Percentiles rank a stretch among this genome's conserved stretches.
Conservation (phyloP, 371 early-diverging fungal species). For the Zopfochytrium polystomum region DNA sequence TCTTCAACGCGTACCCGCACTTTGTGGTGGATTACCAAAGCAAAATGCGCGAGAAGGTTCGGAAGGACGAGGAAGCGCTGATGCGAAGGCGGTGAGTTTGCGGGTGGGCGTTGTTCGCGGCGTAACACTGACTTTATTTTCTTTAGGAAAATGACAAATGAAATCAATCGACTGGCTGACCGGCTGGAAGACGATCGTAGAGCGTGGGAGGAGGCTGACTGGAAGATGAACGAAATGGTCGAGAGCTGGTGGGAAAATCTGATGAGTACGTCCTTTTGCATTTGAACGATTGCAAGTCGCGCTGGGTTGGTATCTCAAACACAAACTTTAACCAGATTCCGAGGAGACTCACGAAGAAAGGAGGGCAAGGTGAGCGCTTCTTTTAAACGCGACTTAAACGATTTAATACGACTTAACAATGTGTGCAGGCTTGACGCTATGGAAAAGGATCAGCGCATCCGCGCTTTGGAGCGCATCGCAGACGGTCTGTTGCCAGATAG, state of each 20-base stretch:
- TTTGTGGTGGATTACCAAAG: slow-evolving; percentile 52
- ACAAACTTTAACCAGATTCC: slow-evolving; percentile 15
- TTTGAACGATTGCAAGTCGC: neutral
- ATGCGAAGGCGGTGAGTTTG: slow-evolving; percentile 28
- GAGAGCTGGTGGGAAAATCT: slow-evolving; percentile 55
- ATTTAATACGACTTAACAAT: neutral
- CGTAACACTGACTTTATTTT: neutral
- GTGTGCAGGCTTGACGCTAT: slow-evolving; percentile 32
- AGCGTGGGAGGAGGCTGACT: slow-evolving; percentile 47
- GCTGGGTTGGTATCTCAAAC: neutral
- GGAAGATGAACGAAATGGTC: slow-evolving; percentile 50
- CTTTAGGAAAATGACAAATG: slow-evolving; percentile 41
- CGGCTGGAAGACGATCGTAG: slow-evolving; percentile 44
- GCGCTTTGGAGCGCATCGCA: slow-evolving; percentile 41
- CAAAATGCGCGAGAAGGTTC: slow-evolving; percentile 44
- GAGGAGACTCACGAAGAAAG: slow-evolving; percentile 35
- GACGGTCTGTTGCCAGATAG: slow-evolving; percentile 37
- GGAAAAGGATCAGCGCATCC: slow-evolving; percentile 45
- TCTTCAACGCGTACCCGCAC: slow-evolving; percentile 49
- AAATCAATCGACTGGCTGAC: slow-evolving; percentile 40
- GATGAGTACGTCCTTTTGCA: slow-evolving; percentile 31
- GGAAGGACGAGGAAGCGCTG: slow-evolving; percentile 48
- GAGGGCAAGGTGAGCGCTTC: slow-evolving; percentile 25
- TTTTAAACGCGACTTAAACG: no score
- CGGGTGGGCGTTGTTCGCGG: slow-evolving; percentile 1